Evolutionary conservation across 306 rosid species (phyloP).

Genomic region (Malus fusca): DNA sequence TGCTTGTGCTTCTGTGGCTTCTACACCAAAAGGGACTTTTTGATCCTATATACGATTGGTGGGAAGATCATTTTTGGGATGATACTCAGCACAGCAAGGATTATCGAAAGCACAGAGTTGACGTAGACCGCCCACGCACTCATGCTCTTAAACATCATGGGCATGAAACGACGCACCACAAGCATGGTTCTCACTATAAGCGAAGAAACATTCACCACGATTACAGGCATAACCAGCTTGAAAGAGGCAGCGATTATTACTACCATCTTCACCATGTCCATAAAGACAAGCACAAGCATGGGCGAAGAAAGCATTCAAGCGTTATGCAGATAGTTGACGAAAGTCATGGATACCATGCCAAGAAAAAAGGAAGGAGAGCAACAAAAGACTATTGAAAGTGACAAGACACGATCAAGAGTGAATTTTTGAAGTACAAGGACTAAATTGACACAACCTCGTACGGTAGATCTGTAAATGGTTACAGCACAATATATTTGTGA

Average conservation of each 20-base stretch:
- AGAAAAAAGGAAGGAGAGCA: constrained; percentile 26
- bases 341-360: constrained; percentile 23
- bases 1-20: constrained; percentile 68
- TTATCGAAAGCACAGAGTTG: constrained; percentile 20
- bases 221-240: constrained; percentile 42
- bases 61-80: constrained; percentile 54
- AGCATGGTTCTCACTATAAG: constrained; percentile 28
- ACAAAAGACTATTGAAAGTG: constrained; percentile 18
- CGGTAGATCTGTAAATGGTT: too few relatives aligned
- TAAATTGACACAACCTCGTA: too few relatives aligned
- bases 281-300: constrained; percentile 49
- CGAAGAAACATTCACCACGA: constrained; percentile 31
- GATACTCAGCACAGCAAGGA: constrained; percentile 22
- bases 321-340: constrained; percentile 28
- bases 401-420: constrained; percentile 5
- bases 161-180: constrained; percentile 31
- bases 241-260: constrained; percentile 31
- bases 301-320: constrained; percentile 29
- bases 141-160: constrained; percentile 33
- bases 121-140: constrained; percentile 19
- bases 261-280: constrained; percentile 43
- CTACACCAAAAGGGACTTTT: constrained; percentile 77
- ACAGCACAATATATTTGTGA: too few relatives aligned
- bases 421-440: background rate
- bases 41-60: constrained; percentile 88